These are phyloP conservation scores for Microascus cirrosus DNA, from an alignment of 2,329 filamentous ascomycete species.

Conservation along the genomic window DNA sequence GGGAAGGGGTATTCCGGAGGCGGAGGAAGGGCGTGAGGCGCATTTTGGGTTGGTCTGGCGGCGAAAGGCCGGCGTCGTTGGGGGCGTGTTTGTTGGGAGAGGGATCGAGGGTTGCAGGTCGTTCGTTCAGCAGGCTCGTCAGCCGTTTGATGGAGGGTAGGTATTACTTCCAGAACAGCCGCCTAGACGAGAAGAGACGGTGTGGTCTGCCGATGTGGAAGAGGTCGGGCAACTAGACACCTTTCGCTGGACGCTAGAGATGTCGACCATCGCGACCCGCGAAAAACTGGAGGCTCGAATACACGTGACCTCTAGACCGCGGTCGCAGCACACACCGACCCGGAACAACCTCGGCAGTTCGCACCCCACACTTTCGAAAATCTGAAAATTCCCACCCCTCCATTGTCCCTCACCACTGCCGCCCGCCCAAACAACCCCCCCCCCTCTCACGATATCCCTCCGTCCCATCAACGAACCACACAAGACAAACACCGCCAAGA, in stretches of 20 bases:
- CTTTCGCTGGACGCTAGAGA: not conserved
- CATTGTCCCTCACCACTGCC: not conserved
- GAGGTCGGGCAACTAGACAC: not conserved
- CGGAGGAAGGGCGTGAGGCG: conserved; percentile 2
- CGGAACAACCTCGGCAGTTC: not conserved
- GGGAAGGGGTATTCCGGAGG: conserved; percentile 7
- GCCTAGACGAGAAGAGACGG: not conserved
- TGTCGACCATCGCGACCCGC: not conserved
- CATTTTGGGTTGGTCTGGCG: not conserved
- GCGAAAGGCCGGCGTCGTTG: not conserved
- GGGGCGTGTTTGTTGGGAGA: not conserved
- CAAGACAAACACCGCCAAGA: not conserved
- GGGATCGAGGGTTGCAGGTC: too few relatives aligned
- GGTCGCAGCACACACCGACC: not conserved
- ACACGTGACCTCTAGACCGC: not conserved
- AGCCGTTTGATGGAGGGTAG: too few relatives aligned
- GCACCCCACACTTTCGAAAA: conserved; percentile 1
- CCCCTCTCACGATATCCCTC: not conserved
- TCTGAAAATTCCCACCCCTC: conserved; percentile 2
- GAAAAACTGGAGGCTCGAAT: not conserved
- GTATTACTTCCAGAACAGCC: too few relatives aligned
- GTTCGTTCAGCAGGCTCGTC: too few relatives aligned
- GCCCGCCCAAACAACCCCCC: not conserved
- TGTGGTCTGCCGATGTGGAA: not conserved
- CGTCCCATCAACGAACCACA: not conserved